Base-by-base conservation (phyloP, 2,329 filamentous ascomycete genomes). In the Penicillium sp. region DNA sequence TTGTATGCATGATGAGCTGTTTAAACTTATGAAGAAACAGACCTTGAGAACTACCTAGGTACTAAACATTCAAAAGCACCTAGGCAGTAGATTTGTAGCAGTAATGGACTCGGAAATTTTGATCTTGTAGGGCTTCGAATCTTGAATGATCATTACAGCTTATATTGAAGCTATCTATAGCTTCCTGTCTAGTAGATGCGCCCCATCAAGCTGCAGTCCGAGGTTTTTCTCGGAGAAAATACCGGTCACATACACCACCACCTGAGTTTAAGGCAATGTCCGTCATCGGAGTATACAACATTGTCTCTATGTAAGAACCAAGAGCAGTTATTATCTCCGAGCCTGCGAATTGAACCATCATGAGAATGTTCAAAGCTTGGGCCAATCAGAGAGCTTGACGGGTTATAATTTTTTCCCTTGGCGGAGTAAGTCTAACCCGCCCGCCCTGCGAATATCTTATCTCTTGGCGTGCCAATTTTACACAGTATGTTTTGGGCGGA, bases 361-460 rank as follows among this genome's bases (percentile, higher is more conserved):
- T 1, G 7, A 8, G 24, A 22, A 8, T 14, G 14, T 4, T 5
- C 6, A 18, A 24, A 40, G 38, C 42, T 43, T 52, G 18, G 24
- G n/a, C 53, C 60, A 59, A 61, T 61, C 32, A 56, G 16, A 38
- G 34, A 40, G 22, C 43, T 31, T 18, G 6, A 6, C 18, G 43
- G 61, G 58, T 40, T 60, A 65, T 64, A 21, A 53, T 9, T 40
- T 67, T 47, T 61, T 54, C 65, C 62, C 16, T 10, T 0, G 0
- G 4, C 56, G 60, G 61, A 60, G 24, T 58, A 59, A 29, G 34
- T 56, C 31, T 60, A 9, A 50, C 18, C 61, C 60, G 49, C 45
- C 39, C 16, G 1, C n/a, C 27, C 24, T 34, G 3, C n/a, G 24
- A 16, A 16, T 31, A 39, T 22, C 11, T 18, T 31, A 39, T 22